Percentiles rank a stretch among this genome's conserved stretches.
Evolutionary conservation across 371 early-diverging fungal genomes (phyloP).

Genomic region (Choanephora cucurbitarum): DNA sequence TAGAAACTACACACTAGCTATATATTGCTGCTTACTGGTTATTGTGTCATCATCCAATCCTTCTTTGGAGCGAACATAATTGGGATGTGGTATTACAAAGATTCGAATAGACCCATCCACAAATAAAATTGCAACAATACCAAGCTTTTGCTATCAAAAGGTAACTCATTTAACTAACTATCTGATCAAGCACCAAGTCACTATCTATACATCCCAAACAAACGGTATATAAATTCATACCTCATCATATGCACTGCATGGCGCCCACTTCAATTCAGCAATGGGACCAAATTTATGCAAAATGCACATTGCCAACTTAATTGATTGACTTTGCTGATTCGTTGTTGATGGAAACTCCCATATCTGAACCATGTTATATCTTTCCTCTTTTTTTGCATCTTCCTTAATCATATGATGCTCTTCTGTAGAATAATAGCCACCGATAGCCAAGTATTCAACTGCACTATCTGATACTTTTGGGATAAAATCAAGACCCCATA

Average conservation of each 20-base stretch:
- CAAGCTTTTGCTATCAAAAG: conserved; percentile 34
- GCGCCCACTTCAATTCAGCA: conserved; percentile 61
- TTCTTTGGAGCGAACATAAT: conserved; percentile 16
- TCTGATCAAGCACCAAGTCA: background rate
- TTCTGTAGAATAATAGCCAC: conserved; percentile 51
- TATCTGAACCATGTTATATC: conserved; percentile 54
- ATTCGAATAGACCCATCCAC: conserved; percentile 59
- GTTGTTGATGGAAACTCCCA: conserved; percentile 39
- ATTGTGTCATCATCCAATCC: background rate
- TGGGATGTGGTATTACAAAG: conserved; percentile 61
- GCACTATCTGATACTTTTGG: conserved; percentile 38
- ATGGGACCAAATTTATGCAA: conserved; percentile 61
- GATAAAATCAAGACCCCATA: conserved; percentile 70
- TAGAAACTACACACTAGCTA: too few species aligned
- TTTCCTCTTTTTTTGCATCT: conserved; percentile 7
- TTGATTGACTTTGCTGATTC: conserved; percentile 1
- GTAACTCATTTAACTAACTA: background rate
- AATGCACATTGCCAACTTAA: conserved; percentile 55
- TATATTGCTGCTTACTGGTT: background rate
- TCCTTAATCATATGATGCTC: conserved; percentile 48
- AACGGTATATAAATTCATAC: conserved; percentile 1
- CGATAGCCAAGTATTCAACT: conserved; percentile 64
- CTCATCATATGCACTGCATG: conserved; percentile 46
- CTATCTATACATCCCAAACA: background rate
- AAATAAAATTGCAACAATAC: conserved; percentile 57